Evolutionary conservation across 2,329 filamentous ascomycete species (phyloP).

Genomic region (Alternaria tenuissima): DNA sequence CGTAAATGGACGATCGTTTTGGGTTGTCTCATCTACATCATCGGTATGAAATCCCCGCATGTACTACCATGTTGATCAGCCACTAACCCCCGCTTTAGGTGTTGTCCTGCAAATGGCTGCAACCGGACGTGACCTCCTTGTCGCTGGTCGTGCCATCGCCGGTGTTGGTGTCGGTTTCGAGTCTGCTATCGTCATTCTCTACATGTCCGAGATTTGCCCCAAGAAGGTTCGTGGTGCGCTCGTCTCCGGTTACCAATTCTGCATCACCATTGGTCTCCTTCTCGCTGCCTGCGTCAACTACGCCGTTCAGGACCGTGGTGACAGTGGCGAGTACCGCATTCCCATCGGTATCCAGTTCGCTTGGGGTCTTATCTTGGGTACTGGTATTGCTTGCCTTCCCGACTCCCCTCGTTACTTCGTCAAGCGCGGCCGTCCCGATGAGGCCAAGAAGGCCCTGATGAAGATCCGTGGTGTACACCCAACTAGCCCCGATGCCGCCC

Average conservation of each 20-base stretch:
- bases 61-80: conserved; percentile 27
- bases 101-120: conserved; percentile 39
- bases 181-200: conserved; percentile 60
- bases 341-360: conserved; percentile 81
- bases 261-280: conserved; percentile 80
- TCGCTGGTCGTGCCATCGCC: conserved; percentile 1
- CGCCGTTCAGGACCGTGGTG: conserved; percentile 67
- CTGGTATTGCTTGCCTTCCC: conserved; percentile 77
- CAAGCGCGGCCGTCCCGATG: conserved; percentile 77
- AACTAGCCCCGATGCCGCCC: not conserved
- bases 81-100: conserved; percentile 47
- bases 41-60: conserved; percentile 31
- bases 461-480: conserved; percentile 7
- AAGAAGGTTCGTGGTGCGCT: conserved; percentile 79
- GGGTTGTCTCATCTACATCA: conserved; percentile 46
- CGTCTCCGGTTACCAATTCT: conserved; percentile 82
- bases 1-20: conserved; percentile 68
- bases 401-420: conserved; percentile 89
- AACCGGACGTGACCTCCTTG: not conserved
- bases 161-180: conserved; percentile 36
- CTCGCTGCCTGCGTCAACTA: conserved; percentile 79
- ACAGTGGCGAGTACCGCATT: conserved; percentile 75
- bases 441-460: conserved; percentile 57
- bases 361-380: conserved; percentile 78
- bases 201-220: conserved; percentile 85